phyloP scores from a whole-genome alignment of 2,329 filamentous ascomycete genomes.

The Claviceps purpurea region DNA sequence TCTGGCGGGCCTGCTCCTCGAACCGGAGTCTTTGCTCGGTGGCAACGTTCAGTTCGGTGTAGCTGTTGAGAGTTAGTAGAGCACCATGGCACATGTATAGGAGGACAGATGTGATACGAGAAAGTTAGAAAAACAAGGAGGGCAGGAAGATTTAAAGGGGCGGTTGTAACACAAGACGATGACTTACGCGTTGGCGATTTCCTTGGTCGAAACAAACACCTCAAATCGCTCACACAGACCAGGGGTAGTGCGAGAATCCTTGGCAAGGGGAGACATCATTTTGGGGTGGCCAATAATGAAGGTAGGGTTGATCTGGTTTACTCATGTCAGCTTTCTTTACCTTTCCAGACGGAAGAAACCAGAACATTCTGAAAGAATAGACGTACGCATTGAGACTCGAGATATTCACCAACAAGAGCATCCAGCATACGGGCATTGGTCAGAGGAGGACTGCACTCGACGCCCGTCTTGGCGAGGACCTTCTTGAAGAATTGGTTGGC shows the following conservation, averaged over 20 bases:
- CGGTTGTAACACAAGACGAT: not conserved
- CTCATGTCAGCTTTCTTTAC: not conserved
- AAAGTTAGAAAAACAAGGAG: not conserved
- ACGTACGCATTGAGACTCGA: slow-evolving; percentile 68
- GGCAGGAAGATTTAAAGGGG: too few species aligned
- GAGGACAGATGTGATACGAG: not conserved
- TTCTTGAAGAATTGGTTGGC: slow-evolving; percentile 77
- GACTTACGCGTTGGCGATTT: slow-evolving; percentile 71
- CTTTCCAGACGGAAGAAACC: not conserved
- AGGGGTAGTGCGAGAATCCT: slow-evolving; percentile 70
- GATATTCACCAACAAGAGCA: slow-evolving; percentile 85
- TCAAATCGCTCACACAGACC: slow-evolving; percentile 96
- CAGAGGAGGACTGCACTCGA: slow-evolving; percentile 79
- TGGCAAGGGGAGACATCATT: slow-evolving; percentile 81
- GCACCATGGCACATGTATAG: not conserved
- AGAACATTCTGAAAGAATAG: not conserved
- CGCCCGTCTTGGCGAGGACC: slow-evolving; percentile 75
- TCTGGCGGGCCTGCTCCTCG: slow-evolving; percentile 91
- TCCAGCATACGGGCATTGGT: slow-evolving; percentile 96
- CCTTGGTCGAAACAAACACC: slow-evolving; percentile 65
- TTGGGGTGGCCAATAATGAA: slow-evolving; percentile 47
- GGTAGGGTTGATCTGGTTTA: slow-evolving; percentile 55
- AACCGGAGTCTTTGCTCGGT: slow-evolving; percentile 78
- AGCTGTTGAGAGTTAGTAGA: slow-evolving; percentile 21
- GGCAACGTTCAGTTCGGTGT: slow-evolving; percentile 88